Base-by-base conservation (phyloP, 2,329 filamentous ascomycete species). In the Trichothecium sympodiale region DNA sequence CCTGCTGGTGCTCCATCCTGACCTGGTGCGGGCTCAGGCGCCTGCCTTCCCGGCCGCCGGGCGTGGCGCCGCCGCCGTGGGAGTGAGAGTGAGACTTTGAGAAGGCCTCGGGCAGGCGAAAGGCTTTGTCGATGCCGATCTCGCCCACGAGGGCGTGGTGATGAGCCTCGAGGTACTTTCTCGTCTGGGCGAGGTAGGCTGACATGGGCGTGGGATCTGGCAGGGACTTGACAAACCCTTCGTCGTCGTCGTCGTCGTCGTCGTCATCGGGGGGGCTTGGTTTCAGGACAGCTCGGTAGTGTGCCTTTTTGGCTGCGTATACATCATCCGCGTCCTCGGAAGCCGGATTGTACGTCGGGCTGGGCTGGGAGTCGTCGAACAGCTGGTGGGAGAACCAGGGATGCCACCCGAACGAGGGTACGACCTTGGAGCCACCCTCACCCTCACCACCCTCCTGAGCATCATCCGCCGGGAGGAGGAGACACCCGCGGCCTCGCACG, bases 401-500 rank as follows among this genome's bases (percentile, higher is more conserved):
- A 52, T 91, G 84, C 82, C 83, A 88, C 15, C 84, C 84, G 57
- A 88, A 89, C n/a, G 77, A 76, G 0, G 84, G 81, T 4, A 89
- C 48, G 35, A 67, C 47, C 16, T 37, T 41, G 39, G 41, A 45
- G 3, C 25, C 26, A 36, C 29, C 13, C n/a, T n/a, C n/a, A n/a
- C n/a, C n/a, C n/a, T n/a, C n/a, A n/a, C n/a, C n/a, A n/a, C 33
- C 30, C 16, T 33, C 33, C 33, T 36, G 40, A 10, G 20, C 10
- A 10, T 25, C 20, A 25, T 25, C 20, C 20, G 6, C 20, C 20
- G 20, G 6, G 20, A 25, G 20, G 20, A 10, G 6, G 20, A 25
- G 20, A 10, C 20, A 25, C 20, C 10, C 10, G 20, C 20, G 20
- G 10, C 20, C 20, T 25, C 10, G 6, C 6, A 80, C 51, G 26